A percentile compares a stretch with the other conserved stretches of the same genome.
These are phyloP conservation scores for Globisporangium apiculatum DNA, from an alignment of 352 stramenopile genomes.

Conservation along the genomic window DNA sequence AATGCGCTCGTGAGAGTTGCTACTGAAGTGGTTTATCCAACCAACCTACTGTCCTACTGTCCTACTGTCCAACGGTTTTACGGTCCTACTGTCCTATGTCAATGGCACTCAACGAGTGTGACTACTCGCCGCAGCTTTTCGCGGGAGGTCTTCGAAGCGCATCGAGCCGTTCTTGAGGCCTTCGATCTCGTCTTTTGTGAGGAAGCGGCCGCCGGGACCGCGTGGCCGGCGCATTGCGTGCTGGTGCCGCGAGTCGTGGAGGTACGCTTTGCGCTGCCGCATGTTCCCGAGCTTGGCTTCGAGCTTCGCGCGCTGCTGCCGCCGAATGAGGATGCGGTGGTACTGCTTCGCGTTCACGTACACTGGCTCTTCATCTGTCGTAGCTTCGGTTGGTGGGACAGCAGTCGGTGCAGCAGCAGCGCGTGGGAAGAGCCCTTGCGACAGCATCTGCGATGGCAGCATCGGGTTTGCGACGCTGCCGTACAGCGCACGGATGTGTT, in stretches of 20 bases:
- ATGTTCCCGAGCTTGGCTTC: constrained; percentile 76
- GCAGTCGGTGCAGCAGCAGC: constrained; percentile 16
- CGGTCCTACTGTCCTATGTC: neutral
- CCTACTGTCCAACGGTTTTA: no score
- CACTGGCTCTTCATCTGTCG: constrained; percentile 79
- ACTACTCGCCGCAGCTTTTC: constrained; percentile 17
- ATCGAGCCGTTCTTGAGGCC: constrained; percentile 60
- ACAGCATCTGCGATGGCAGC: constrained; percentile 75
- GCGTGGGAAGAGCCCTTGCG: constrained; percentile 50
- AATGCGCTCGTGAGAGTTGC: no score
- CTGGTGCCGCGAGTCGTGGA: constrained; percentile 84
- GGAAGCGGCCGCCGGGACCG: constrained; percentile 74
- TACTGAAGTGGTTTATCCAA: no score
- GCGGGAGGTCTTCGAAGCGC: constrained; percentile 48
- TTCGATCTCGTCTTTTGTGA: constrained; percentile 78
- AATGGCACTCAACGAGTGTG: no score
- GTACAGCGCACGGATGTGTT: constrained; percentile 80
- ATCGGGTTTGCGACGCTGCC: constrained; percentile 70
- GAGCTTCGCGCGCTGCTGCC: constrained; percentile 81
- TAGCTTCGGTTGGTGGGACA: neutral
- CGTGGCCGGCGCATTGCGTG: constrained; percentile 83
- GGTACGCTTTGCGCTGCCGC: constrained; percentile 79
- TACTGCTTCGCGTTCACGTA: constrained; percentile 91
- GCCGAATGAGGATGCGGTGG: constrained; percentile 85
- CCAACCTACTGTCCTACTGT: no score